These are phyloP conservation scores for Acrasis kona DNA, from an alignment of 78 protist species.

Conservation along the genomic window DNA sequence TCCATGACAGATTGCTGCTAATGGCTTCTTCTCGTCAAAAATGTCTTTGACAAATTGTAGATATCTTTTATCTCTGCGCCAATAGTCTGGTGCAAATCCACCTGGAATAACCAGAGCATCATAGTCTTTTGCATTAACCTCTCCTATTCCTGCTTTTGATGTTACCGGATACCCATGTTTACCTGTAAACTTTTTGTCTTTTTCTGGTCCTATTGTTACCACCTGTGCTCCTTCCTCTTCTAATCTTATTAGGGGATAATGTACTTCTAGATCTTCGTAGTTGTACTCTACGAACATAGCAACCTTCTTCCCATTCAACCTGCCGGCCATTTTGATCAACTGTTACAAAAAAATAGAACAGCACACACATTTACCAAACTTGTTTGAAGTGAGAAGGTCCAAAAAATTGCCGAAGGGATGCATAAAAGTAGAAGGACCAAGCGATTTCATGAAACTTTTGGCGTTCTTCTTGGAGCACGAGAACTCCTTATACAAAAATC, in stretches of 20 bases:
- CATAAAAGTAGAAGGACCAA: too few relatives aligned
- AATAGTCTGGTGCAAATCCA: neutral
- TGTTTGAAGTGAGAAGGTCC: too few relatives aligned
- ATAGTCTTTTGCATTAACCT: neutral
- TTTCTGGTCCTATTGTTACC: neutral
- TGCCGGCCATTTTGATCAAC: too few relatives aligned
- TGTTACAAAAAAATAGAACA: too few relatives aligned
- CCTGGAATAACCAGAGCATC: neutral
- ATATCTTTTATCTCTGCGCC: neutral
- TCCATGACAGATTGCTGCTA: conserved; percentile 9
- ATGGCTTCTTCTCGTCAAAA: neutral
- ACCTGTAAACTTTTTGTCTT: neutral
- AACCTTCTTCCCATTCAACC: neutral
- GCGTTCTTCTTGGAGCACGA: too few relatives aligned
- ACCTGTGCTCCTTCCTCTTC: conserved; percentile 2
- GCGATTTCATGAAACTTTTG: too few relatives aligned
- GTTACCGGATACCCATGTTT: conserved; percentile 4
- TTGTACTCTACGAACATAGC: neutral
- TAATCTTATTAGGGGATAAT: conserved; percentile 4
- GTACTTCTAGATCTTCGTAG: conserved; percentile 9
- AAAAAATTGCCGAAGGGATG: too few relatives aligned
- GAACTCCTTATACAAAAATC: too few relatives aligned
- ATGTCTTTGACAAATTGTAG: neutral
- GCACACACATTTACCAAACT: too few relatives aligned
- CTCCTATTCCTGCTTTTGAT: neutral